Conservation (phyloP, 2,329 filamentous ascomycete genomes). For the Diaporthe capsici region DNA sequence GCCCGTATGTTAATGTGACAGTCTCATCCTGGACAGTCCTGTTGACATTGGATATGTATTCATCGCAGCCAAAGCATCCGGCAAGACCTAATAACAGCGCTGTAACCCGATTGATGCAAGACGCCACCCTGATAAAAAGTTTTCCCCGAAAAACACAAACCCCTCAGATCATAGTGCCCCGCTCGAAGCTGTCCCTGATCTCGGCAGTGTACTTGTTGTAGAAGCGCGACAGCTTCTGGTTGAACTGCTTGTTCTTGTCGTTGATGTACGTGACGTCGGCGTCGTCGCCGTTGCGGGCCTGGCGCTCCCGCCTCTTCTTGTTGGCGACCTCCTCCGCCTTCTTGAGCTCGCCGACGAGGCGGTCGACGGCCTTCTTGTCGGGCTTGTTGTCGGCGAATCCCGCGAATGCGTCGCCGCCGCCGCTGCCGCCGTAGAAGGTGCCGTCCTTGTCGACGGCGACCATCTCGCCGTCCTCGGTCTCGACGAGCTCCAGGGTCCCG, state of each 20-base stretch:
- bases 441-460: slow-evolving; percentile 94
- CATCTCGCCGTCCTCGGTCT: slow-evolving; percentile 94
- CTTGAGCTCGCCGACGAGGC: slow-evolving; percentile 86
- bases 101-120: slow-evolving; percentile 2
- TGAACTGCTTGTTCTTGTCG: slow-evolving; percentile 99
- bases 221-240: slow-evolving; percentile 94
- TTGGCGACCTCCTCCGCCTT: slow-evolving; percentile 89
- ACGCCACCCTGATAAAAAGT: background rate
- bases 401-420: slow-evolving; percentile 86
- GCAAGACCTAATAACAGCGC: slow-evolving; percentile 13
- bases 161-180: slow-evolving; percentile 90
- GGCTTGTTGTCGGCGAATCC: slow-evolving; percentile 89
- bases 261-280: slow-evolving; percentile 99
- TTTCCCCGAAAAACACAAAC: background rate
- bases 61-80: background rate
- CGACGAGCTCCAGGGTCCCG: slow-evolving; percentile 91
- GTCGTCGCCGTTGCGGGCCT: slow-evolving; percentile 84
- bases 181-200: slow-evolving; percentile 97
- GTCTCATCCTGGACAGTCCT: background rate
- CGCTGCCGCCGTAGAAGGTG: slow-evolving; percentile 89
- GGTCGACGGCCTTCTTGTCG: slow-evolving; percentile 87
- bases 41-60: background rate
- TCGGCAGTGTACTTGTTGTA: slow-evolving; percentile 99
- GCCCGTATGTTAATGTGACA: background rate
- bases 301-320: slow-evolving; percentile 87